A percentile compares a stretch with the other conserved stretches of the same genome.
These are phyloP conservation scores for Phaseolus lunatus DNA, from an alignment of 306 rosid species.

Conservation along the genomic window DNA sequence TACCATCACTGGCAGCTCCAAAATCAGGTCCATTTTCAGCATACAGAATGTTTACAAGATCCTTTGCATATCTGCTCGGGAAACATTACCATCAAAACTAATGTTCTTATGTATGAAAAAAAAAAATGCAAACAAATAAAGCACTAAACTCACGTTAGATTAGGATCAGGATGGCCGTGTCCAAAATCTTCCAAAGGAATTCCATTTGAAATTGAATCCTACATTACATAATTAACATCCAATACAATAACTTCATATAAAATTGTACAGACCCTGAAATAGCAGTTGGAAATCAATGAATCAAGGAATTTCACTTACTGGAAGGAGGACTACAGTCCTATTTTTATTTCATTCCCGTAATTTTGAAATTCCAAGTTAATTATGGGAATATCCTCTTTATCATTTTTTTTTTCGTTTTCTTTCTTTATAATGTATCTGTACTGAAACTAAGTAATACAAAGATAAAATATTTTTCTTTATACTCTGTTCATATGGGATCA, in stretches of 20 bases:
- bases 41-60: conserved; percentile 80
- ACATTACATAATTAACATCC: conserved; percentile 49
- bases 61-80: conserved; percentile 86
- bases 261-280: conserved; percentile 15
- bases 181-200: conserved; percentile 97
- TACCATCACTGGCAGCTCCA: conserved; percentile 99
- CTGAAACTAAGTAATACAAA: neutral
- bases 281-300: neutral
- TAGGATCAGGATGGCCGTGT: conserved; percentile 98
- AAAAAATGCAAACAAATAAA: conserved; percentile 32
- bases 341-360: neutral
- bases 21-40: conserved; percentile 89
- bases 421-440: neutral
- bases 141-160: conserved; percentile 74
- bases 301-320: neutral
- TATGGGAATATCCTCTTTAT: conserved; percentile 4
- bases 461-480: neutral
- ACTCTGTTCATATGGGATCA: neutral
- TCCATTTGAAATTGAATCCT: conserved; percentile 94
- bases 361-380: neutral
- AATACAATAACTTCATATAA: conserved; percentile 39
- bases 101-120: conserved; percentile 27
- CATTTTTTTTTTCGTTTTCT: neutral
- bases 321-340: neutral
- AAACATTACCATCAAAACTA: conserved; percentile 43